Evolutionary conservation across 1,284 basidiomycete species (phyloP).

Genomic region (Gastroboletus turbinatus): DNA sequence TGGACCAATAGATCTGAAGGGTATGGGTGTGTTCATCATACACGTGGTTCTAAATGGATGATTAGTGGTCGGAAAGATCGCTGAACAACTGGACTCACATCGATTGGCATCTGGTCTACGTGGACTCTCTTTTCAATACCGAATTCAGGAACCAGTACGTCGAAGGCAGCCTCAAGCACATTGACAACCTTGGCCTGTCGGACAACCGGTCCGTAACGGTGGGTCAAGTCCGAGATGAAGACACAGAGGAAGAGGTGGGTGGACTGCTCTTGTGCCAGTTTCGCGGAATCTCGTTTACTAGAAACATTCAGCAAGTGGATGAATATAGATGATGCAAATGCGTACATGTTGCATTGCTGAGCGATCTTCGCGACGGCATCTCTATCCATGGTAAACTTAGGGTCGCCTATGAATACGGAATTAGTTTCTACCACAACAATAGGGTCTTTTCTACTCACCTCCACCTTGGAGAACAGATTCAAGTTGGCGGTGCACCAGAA

Average conservation of each 20-base stretch:
- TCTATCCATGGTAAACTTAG: constrained; percentile 95
- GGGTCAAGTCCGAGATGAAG: constrained; percentile 89
- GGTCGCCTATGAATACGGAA: constrained; percentile 47
- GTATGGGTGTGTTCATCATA: constrained; percentile 91
- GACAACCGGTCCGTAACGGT: constrained; percentile 92
- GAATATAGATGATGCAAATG: constrained; percentile 3
- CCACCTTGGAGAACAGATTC: constrained; percentile 82
- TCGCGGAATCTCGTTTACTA: constrained; percentile 88
- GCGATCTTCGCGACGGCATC: constrained; percentile 97
- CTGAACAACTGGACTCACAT: constrained; percentile 51
- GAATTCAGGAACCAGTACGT: constrained; percentile 91
- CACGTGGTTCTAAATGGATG: constrained; percentile 70
- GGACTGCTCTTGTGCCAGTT: constrained; percentile 94
- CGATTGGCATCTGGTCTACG: constrained; percentile 97
- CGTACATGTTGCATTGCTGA: constrained; percentile 94
- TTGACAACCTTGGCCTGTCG: constrained; percentile 91
- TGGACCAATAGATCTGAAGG: constrained; percentile 91
- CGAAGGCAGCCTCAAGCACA: constrained; percentile 94
- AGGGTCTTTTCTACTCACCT: constrained; percentile 42
- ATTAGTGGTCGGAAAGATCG: constrained; percentile 2
- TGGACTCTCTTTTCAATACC: constrained; percentile 98
- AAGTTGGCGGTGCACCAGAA: constrained; percentile 95
- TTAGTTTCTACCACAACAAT: constrained; percentile 3
- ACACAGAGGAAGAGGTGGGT: constrained; percentile 94
- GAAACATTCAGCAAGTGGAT: constrained; percentile 18